These are phyloP conservation scores for Cyberlindnera mississippiensis DNA, from an alignment of 805 yeast genomes.

Conservation along the genomic window DNA sequence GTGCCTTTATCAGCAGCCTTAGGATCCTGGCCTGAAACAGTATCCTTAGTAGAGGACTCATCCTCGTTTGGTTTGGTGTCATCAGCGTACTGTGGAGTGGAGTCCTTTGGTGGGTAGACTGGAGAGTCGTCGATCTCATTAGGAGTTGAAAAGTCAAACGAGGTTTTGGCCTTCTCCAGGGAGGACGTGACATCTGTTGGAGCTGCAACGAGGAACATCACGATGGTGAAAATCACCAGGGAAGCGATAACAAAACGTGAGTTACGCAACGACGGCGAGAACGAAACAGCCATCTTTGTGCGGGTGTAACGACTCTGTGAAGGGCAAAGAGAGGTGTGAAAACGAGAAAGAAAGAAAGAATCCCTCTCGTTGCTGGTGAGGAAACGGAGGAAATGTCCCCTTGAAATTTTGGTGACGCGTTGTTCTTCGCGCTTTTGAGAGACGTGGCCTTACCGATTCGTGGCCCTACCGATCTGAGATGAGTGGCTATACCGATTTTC, in stretches of 20 bases:
- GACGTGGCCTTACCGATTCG: not conserved
- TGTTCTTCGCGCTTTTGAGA: too few relatives aligned
- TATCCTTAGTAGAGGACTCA: conserved; percentile 15
- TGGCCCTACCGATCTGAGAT: too few relatives aligned
- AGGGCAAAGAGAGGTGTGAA: not conserved
- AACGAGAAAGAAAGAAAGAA: too few relatives aligned
- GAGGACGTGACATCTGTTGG: conserved; percentile 34
- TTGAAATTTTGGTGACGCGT: too few relatives aligned
- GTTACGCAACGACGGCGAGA: conserved; percentile 35
- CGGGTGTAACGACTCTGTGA: not conserved
- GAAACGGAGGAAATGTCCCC: too few relatives aligned
- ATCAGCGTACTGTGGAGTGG: conserved; percentile 25
- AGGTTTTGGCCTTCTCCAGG: conserved; percentile 28
- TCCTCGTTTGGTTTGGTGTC: conserved; percentile 16
- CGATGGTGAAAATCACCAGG: conserved; percentile 45
- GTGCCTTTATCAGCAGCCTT: conserved; percentile 26
- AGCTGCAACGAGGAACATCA: conserved; percentile 46
- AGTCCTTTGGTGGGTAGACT: conserved; percentile 13
- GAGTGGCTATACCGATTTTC: not conserved
- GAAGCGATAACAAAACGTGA: conserved; percentile 51
- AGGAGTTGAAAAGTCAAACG: conserved; percentile 10
- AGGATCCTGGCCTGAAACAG: conserved; percentile 19
- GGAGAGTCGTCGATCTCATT: conserved; percentile 4
- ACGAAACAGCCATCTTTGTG: conserved; percentile 5
- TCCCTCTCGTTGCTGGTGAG: too few relatives aligned